These are phyloP conservation scores for Auricularia heimuer DNA, from an alignment of 768 basidiomycete species.

Conservation along the genomic window DNA sequence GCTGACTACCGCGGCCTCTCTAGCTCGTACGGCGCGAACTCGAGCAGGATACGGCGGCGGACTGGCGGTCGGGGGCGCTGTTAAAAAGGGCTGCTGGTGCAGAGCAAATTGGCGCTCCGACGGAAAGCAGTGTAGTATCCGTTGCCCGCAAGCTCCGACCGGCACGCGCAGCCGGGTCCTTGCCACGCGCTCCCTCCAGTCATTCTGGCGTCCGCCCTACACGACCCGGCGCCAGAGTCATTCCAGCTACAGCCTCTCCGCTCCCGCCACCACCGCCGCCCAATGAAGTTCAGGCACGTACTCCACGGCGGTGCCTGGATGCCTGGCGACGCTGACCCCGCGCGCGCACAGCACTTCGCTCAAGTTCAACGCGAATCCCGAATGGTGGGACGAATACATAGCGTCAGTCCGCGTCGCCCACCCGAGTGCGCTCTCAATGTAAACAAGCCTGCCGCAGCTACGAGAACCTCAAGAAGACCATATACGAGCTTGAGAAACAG, in stretches of 20 bases:
- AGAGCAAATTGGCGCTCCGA: neutral
- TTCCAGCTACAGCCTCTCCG: neutral
- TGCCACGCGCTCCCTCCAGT: neutral
- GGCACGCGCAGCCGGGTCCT: neutral
- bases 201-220: neutral
- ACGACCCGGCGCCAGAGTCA: neutral
- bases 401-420: slow-evolving; percentile 40
- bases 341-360: slow-evolving; percentile 37
- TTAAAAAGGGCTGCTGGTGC: neutral
- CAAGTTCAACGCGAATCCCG: slow-evolving; percentile 84
- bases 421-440: neutral
- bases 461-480: slow-evolving; percentile 71
- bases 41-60: neutral
- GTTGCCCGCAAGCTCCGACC: neutral
- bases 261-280: neutral
- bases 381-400: slow-evolving; percentile 92
- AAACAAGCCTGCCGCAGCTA: slow-evolving; percentile 40
- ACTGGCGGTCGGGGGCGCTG: neutral
- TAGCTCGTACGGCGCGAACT: neutral
- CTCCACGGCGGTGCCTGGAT: neutral
- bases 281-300: slow-evolving; percentile 2
- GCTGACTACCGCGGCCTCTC: neutral
- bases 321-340: neutral
- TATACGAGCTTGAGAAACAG: slow-evolving; percentile 79
- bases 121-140: neutral